These are phyloP conservation scores for Coemansia sp. DNA, from an alignment of 192 early-diverging fungal species.

Conservation along the genomic window DNA sequence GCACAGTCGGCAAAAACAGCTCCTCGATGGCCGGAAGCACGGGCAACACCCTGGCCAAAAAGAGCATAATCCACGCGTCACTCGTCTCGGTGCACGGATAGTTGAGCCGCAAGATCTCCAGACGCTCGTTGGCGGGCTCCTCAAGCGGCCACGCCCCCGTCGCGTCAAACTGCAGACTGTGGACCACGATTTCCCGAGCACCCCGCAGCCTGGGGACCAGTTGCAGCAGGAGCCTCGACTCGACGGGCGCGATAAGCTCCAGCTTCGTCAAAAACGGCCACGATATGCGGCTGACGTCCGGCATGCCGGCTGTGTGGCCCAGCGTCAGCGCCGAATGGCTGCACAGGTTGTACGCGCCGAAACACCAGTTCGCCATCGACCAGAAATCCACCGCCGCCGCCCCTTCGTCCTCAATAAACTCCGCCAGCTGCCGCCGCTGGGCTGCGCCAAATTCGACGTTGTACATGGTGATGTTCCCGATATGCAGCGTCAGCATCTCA, in stretches of 20 bases:
- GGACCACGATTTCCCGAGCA: slow-evolving; percentile 1
- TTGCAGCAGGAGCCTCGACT: background rate
- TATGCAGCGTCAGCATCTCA: background rate
- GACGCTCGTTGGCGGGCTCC: background rate
- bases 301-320: background rate
- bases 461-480: background rate
- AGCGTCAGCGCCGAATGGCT: slow-evolving; percentile 1
- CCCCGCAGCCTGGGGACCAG: background rate
- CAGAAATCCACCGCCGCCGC: slow-evolving; percentile 1
- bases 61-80: background rate
- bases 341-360: background rate
- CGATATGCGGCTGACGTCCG: background rate
- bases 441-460: background rate
- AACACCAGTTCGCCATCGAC: slow-evolving; percentile 4
- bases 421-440: background rate
- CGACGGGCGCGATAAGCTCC: background rate
- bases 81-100: background rate
- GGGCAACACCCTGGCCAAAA: background rate
- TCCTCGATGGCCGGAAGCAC: background rate
- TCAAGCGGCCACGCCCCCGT: background rate
- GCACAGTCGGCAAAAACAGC: slow-evolving; percentile 6
- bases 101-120: background rate
- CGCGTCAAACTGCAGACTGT: background rate
- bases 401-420: background rate
- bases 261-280: slow-evolving; percentile 1